These are phyloP conservation scores for Hypoxylon perforatum DNA, from an alignment of 495 filamentous ascomycete species.

Conservation along the genomic window DNA sequence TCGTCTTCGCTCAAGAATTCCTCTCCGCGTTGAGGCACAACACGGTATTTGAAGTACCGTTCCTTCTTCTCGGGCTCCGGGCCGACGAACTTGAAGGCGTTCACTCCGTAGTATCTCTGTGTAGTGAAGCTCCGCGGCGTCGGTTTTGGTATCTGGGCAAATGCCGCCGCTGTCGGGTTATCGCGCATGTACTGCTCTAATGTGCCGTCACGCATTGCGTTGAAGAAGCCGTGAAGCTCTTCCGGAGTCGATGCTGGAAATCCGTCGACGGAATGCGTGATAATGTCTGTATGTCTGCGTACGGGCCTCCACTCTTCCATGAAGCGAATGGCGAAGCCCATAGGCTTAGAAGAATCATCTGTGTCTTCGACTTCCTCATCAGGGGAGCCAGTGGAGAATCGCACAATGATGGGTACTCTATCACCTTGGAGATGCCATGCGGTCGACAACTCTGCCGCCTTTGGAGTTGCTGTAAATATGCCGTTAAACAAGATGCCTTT, in stretches of 20 bases:
- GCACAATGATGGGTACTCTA: slow-evolving; percentile 56
- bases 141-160: slow-evolving; percentile 60
- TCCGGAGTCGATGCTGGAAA: slow-evolving; percentile 61
- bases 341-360: slow-evolving; percentile 59
- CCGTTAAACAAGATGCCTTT: slow-evolving; percentile 60
- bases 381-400: slow-evolving; percentile 65
- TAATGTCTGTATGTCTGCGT: slow-evolving; percentile 66
- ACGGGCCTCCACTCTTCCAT: slow-evolving; percentile 48
- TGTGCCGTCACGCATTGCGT: slow-evolving; percentile 44
- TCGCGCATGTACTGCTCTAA: slow-evolving; percentile 54
- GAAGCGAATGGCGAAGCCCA: slow-evolving; percentile 63
- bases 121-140: slow-evolving; percentile 57
- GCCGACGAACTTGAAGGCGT: slow-evolving; percentile 61
- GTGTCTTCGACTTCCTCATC: slow-evolving; percentile 63
- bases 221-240: slow-evolving; percentile 62
- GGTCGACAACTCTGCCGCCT: slow-evolving; percentile 55
- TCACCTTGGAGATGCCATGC: slow-evolving; percentile 60
- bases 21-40: slow-evolving; percentile 55
- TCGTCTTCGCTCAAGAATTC: slow-evolving; percentile 48
- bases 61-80: slow-evolving; percentile 47
- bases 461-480: slow-evolving; percentile 59
- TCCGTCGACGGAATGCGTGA: slow-evolving; percentile 59
- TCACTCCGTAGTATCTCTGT: slow-evolving; percentile 60
- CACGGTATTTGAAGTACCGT: slow-evolving; percentile 58
- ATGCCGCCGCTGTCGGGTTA: slow-evolving; percentile 57